Conservation (phyloP, 139 green algal species). For the Ettlia oleoabundans region DNA sequence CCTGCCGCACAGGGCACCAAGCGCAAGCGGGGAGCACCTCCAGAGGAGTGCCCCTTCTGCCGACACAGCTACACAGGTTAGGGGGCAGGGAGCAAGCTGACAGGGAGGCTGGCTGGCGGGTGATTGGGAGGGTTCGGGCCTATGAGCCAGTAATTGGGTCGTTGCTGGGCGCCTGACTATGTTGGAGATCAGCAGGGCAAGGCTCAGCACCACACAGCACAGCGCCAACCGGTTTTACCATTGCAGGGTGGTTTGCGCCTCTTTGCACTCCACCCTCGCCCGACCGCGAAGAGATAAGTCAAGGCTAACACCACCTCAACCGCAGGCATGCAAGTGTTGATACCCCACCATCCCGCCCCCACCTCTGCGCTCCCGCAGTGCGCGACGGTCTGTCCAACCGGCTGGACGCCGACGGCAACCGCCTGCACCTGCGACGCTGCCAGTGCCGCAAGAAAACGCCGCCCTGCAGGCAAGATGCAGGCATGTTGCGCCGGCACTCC, state of each 20-base stretch:
- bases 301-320: background rate
- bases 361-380: slow-evolving; percentile 11
- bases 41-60: slow-evolving; percentile 58
- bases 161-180: too few relatives aligned
- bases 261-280: too few relatives aligned
- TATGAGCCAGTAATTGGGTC: too few relatives aligned
- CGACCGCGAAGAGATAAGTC: too few relatives aligned
- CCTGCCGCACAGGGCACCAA: slow-evolving; percentile 18
- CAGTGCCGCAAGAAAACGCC: slow-evolving; percentile 61
- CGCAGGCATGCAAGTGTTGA: too few relatives aligned
- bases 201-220: too few relatives aligned
- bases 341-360: background rate
- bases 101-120: background rate
- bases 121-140: background rate
- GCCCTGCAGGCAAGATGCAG: slow-evolving; percentile 35
- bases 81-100: too few relatives aligned
- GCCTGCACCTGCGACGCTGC: slow-evolving; percentile 61
- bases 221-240: too few relatives aligned
- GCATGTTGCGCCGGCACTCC: background rate
- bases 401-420: slow-evolving; percentile 35
- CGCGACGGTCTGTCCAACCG: slow-evolving; percentile 50
- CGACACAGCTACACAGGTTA: slow-evolving; percentile 54
- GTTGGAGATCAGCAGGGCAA: too few relatives aligned
- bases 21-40: slow-evolving; percentile 43
- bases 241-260: too few relatives aligned